Conservation (phyloP, 805 yeast species). For the Barnettozyma botsteinii region DNA sequence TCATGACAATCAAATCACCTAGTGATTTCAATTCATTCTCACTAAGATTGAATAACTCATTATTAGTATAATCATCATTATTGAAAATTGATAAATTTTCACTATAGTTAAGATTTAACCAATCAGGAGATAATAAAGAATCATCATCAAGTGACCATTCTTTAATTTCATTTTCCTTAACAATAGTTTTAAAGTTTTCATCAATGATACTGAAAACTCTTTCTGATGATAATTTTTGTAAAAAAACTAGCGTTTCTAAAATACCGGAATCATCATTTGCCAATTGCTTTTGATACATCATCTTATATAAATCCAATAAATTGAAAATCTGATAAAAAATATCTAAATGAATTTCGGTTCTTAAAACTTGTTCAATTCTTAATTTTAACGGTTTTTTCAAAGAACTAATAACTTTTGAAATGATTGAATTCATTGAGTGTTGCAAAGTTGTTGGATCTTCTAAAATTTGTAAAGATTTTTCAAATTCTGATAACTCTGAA, state of each 20-base stretch:
- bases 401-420: constrained; percentile 45
- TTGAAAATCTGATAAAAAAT: constrained; percentile 54
- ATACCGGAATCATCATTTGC: constrained; percentile 19
- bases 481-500: constrained; percentile 27
- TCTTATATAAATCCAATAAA: constrained; percentile 58
- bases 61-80: constrained; percentile 12
- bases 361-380: constrained; percentile 60
- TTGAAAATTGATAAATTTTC: constrained; percentile 49
- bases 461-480: constrained; percentile 22
- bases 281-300: constrained; percentile 48
- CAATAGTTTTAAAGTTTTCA: constrained; percentile 27
- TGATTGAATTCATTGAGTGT: constrained; percentile 28
- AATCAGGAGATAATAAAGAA: constrained; percentile 77
- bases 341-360: constrained; percentile 55
- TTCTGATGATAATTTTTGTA: constrained; percentile 32
- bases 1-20: constrained; percentile 37
- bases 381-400: constrained; percentile 56
- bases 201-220: constrained; percentile 37
- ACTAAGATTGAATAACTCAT: constrained; percentile 35
- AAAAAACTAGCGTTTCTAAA: constrained; percentile 24
- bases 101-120: constrained; percentile 62
- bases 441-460: constrained; percentile 17
- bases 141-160: constrained; percentile 34
- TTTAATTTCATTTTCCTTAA: constrained; percentile 19
- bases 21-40: constrained; percentile 33